Base-by-base conservation (phyloP, 2,329 filamentous ascomycete species). In the Stylonectria norvegica region DNA sequence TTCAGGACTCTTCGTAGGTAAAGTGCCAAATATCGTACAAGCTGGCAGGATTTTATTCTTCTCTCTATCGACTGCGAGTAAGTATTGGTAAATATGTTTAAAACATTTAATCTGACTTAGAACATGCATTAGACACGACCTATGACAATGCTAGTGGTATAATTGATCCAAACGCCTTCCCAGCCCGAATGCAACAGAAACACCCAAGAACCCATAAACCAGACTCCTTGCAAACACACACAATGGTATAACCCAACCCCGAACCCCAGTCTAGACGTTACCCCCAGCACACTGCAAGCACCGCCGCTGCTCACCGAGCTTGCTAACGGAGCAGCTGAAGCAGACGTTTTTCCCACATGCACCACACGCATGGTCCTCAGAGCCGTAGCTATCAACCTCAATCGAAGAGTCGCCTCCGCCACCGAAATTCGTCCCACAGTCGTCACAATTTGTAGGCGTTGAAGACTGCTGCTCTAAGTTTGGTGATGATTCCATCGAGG, bases 281-380 rank as follows among this genome's bases (percentile, higher is more conserved):
- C 58, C 57, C 7, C 69, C 69, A 1, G 75, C 73, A 50, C 79
- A 82, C 4, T 57, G 61, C 30, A 81, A 49, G 48, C 78, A 82
- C 28, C 69, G 63, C 43, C 73, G 66, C 50, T 75, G 65, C 45
- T 75, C 70, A 3, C 76, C 76, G 0, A 82, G 61, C 45, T 78
- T 77, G 45, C 73, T 78, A 28, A 81, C 68, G 0, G 77, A 79
- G 54, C 79, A 83, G 39, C 73, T 70, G 40, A 73, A 76, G 60
- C 78, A 82, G 11, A 82, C 75, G 9, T 69, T 63, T 55, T 76
- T 80, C 5, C 70, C 66, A 42, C 78, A 83, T 0, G 62, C 67
- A 7, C 64, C 66, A 38, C 78, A 81, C 1, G 61, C 57, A 19
- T 61, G 59, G 22, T 58, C 60, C 8, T 51, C 56, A 3, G 48